Evolutionary conservation across 2,329 filamentous ascomycete genomes (phyloP), one percentile per base, ranked within the genome.

Genomic region (Diaporthe amygdali): DNA sequence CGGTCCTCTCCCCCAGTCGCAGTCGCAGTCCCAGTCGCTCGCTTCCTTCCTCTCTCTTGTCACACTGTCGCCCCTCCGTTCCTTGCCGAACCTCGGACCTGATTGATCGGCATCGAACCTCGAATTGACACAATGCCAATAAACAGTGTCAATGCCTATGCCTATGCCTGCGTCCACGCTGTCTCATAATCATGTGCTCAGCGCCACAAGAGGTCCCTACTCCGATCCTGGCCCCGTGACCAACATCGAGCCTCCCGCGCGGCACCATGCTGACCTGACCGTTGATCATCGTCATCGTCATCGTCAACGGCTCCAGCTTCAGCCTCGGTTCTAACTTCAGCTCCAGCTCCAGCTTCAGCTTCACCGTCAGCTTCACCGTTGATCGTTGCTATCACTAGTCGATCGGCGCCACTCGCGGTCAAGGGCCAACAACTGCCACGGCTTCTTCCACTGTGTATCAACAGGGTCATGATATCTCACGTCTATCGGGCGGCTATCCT

Each of bases 101-200:
- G 39, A 49, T 41, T 59, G 52, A 49, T 54, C 52, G 54, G 27
- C 52, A 59, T 30, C 8, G 22, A 5, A 49, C 39, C n/a, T 56
- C 44, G 41, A 41, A n/a, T 32, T 39, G 30, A 39, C 66, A 68
- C 27, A 49, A 54, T 41, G 27, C 47, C 39, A 55, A n/a, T n/a
- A n/a, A n/a, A n/a, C n/a, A n/a, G n/a, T n/a, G n/a, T n/a, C 27
- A 49, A 54, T 41, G 27, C 47, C 39, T 47, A 66, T 55, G 27
- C 37, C 55, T 9, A 37, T n/a, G 44, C 51, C 66, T 41, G 46
- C 37, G 37, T 66, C 47, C 20, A 32, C 41, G 39, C 68, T 51
- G 30, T 47, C n/a, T 41, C 56, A 56, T 52, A 39, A 39, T 70
- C 59, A 70, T 64, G 41, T 70, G 61, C 27, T 44, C 61, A 44